A percentile compares a stretch with the other conserved stretches of the same genome.
These are phyloP conservation scores for Suillus clintonianus DNA, from an alignment of 768 basidiomycete species.

Conservation along the genomic window DNA sequence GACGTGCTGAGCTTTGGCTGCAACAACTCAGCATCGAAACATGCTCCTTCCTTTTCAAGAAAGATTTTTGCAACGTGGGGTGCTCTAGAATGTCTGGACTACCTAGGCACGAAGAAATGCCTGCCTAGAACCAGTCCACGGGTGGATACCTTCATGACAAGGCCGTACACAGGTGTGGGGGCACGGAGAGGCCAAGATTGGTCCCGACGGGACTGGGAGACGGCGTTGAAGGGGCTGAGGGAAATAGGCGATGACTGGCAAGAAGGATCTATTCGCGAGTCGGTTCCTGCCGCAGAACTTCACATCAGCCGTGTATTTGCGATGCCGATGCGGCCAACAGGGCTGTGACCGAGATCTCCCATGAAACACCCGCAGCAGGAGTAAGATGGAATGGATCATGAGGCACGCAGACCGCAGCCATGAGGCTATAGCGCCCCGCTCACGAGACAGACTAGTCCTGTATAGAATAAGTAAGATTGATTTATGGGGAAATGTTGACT, in stretches of 20 bases:
- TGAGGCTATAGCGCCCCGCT: background rate
- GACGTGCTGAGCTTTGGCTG: conserved; percentile 43
- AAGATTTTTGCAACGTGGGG: conserved; percentile 53
- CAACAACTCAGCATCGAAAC: conserved; percentile 41
- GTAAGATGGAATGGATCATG: background rate
- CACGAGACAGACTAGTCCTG: too few relatives aligned
- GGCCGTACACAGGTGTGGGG: conserved; percentile 48
- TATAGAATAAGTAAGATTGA: too few relatives aligned
- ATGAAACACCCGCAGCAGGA: background rate
- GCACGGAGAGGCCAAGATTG: conserved; percentile 75
- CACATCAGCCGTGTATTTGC: conserved; percentile 53
- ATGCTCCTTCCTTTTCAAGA: conserved; percentile 55
- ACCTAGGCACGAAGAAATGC: conserved; percentile 45
- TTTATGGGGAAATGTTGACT: background rate
- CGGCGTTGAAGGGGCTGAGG: conserved; percentile 47
- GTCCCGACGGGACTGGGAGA: conserved; percentile 68
- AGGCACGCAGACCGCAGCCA: background rate
- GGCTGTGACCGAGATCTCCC: conserved; percentile 17
- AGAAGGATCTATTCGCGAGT: conserved; percentile 53
- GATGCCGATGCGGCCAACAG: conserved; percentile 45
- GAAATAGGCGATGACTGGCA: conserved; percentile 53
- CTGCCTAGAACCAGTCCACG: conserved; percentile 41
- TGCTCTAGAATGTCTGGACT: conserved; percentile 57
- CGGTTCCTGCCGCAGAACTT: conserved; percentile 47
- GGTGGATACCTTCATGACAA: conserved; percentile 52